Evolutionary conservation across 2,329 filamentous ascomycete species (phyloP), one percentile per base, ranked within the genome.

Genomic region (Onygena corvina): DNA sequence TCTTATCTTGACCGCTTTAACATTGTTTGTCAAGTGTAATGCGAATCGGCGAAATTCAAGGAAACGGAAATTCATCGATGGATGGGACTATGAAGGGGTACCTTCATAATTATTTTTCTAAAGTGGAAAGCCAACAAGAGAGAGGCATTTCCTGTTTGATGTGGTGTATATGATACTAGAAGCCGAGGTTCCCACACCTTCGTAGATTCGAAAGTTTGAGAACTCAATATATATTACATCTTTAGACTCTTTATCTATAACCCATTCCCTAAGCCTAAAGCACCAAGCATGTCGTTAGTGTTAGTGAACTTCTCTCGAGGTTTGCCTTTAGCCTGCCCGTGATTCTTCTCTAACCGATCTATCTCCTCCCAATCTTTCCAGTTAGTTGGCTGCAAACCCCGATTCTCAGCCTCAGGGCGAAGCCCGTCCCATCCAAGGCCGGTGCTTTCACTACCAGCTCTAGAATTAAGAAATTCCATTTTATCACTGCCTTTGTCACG

Each of bases 351-450:
- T 2, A 75, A 81, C n/a, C 68, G 66, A 65, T 98, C 88, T 54
- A 98, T 95, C 54, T 70, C 80, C 64, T 79, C 71, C 92, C 92
- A 98, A 57, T 93, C 85, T 20, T 77, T 66, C 92, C 92, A 98
- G 44, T 74, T 78, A 14, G 95, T 81, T 11, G 79, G 74, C 48
- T 73, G 73, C 3, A 82, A 72, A 1, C 76, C 76, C 51, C 71
- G 70, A 25, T 65, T 66, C 47, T 76, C 67, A 0, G 77, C 72
- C 44, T 86, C 81, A 8, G 69, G 61, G 56, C 75, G 78, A 9
- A 96, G 73, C 1, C 76, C 86, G 3, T 87, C 80, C 89, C 89
- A 96, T 0, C 89, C 90, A 16, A 70, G 58, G 5, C 69, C 70
- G 20, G 66, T 69, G 35, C 67, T 67, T 11, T 60, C 60, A 53